Base-by-base conservation (phyloP, 352 stramenopile species). In the Phytophthora citricola region DNA sequence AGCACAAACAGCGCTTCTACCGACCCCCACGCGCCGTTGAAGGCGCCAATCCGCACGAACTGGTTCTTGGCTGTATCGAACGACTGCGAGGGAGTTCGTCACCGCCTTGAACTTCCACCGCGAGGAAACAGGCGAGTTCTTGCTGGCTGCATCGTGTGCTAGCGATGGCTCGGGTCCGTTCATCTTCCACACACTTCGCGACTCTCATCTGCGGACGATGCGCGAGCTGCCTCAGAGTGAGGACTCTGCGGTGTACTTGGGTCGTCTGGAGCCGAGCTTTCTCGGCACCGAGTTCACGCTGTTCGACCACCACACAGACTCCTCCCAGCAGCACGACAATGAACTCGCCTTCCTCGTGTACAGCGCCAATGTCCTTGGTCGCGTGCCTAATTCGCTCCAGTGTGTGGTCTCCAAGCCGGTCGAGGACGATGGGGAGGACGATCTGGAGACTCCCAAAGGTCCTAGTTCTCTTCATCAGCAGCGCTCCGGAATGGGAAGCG, bases 251-350 rank as follows among this genome's bases (percentile, higher is more conserved):
- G 82, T 92, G 24, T 96, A 93, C 51, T 63, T 97, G 1, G 90
- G 90, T 3, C 83, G 79, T 17, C 85, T 97, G 54, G 65, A 83
- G 27, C 74, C 81, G 22, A 96, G 90, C 52, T 95, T 96, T 55
- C 55, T 96, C 1, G 89, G 90, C 32, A 96, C 84, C 10, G 85
- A 94, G 63, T 95, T 95, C 58, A 91, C 76, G n/a, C 50, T 96
- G 15, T 67, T 92, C 1, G 87, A 96, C 63, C 86, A 96, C 57
- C 78, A 91, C 57, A 63, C 56, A 10, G 39, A 24, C 6, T 36
- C 56, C 26, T 52, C n/a, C 10, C 75, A 92, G 47, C 79, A 84
- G 49, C 71, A 72, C 7, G 66, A 75, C 46, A 81, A 89, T 49
- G 85, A 97, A 58, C 58, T 97, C 0, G 85, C 71, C 0, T 89